These are phyloP conservation scores for Cicer judaicum DNA, from an alignment of 306 rosid genomes.

Conservation along the genomic window DNA sequence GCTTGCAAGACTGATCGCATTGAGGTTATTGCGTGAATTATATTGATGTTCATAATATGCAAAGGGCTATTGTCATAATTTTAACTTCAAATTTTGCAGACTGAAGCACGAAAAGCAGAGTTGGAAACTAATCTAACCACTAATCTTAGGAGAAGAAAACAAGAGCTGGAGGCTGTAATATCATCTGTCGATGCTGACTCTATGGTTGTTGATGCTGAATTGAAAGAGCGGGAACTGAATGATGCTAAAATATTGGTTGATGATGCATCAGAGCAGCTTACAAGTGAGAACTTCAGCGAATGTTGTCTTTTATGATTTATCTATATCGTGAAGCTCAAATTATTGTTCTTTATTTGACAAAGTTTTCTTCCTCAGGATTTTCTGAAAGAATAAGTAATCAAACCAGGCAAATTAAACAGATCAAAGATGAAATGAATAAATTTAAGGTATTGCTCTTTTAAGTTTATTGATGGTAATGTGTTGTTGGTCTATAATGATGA, in stretches of 20 bases:
- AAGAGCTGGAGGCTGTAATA: constrained; percentile 84
- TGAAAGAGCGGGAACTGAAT: constrained; percentile 70
- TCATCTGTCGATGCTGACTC: constrained; percentile 71
- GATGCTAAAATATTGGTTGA: constrained; percentile 79
- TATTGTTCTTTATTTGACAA: constrained; percentile 48
- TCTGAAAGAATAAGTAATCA: constrained; percentile 64
- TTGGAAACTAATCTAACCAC: constrained; percentile 95
- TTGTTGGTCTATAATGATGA: constrained; percentile 41
- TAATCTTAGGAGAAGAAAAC: constrained; percentile 91
- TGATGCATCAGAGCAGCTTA: constrained; percentile 73
- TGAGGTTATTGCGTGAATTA: constrained; percentile 67
- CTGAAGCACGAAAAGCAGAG: constrained; percentile 91
- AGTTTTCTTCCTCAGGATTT: constrained; percentile 64
- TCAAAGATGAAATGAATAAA: constrained; percentile 78
- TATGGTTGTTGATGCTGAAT: constrained; percentile 65
- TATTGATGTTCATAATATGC: constrained; percentile 3
- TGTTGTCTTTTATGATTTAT: constrained; percentile 34
- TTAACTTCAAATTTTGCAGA: constrained; percentile 57
- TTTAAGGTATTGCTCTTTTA: constrained; percentile 68
- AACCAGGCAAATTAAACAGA: constrained; percentile 61
- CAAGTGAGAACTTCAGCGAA: constrained; percentile 61
- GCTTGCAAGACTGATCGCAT: constrained; percentile 85
- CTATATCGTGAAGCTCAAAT: constrained; percentile 17
- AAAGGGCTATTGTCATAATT: constrained; percentile 26
- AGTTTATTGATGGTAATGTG: constrained; percentile 42